Evolutionary conservation across 805 yeast genomes (phyloP).

Genomic region (Zygosaccharomyces lentus): DNA sequence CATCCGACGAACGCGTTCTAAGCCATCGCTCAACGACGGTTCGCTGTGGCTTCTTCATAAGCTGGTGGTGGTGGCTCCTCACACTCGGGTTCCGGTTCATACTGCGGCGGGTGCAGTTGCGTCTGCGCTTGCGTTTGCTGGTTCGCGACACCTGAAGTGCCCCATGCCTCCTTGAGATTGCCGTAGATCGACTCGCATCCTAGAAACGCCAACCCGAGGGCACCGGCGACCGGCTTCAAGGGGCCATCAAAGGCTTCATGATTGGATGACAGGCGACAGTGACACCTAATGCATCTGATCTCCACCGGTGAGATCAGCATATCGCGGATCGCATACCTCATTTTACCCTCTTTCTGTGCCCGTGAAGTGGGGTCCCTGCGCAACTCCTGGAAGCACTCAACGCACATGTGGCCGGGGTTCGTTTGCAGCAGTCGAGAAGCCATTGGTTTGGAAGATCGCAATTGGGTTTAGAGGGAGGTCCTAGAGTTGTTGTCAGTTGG

Average conservation of each 20-base stretch:
- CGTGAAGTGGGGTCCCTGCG: not conserved
- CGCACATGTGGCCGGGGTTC: not conserved
- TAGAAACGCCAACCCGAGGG: not conserved
- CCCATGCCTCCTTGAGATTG: conserved; percentile 1
- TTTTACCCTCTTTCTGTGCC: conserved; percentile 2
- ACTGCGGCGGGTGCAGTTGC: not conserved
- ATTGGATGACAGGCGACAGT: conserved; percentile 1
- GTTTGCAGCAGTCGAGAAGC: not conserved
- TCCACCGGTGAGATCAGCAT: conserved; percentile 2
- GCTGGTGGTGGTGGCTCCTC: conserved; percentile 4
- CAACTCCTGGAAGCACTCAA: conserved; percentile 1
- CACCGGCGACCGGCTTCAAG: not conserved
- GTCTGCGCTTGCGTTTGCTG: not conserved
- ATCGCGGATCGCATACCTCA: not conserved
- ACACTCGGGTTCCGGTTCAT: not conserved
- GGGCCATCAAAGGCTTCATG: not conserved
- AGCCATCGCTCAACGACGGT: not conserved
- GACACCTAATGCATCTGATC: conserved; percentile 2
- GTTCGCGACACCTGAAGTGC: not conserved
- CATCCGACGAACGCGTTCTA: not conserved
- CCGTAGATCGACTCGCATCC: conserved; percentile 4
- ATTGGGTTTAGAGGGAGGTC: too few relatives aligned
- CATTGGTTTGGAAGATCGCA: too few relatives aligned
- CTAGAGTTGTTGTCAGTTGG: too few relatives aligned
- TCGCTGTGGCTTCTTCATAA: not conserved